A percentile compares a stretch with the other conserved stretches of the same genome.
phyloP scores from a whole-genome alignment of 83 land plant genomes.

The Thuja plicata region DNA sequence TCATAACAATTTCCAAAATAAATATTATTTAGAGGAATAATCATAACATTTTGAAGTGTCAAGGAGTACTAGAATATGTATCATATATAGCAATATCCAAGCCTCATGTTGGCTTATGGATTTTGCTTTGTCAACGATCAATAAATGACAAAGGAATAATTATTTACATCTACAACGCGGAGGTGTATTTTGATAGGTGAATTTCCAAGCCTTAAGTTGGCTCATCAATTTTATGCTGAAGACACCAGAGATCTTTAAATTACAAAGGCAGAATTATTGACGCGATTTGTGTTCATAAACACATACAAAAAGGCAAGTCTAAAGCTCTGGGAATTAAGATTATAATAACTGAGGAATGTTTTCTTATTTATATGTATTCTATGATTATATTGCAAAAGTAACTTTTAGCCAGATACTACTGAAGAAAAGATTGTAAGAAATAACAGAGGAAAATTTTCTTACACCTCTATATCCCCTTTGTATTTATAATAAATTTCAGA shows the following conservation, averaged over 20 bases:
- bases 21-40: neutral
- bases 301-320: neutral
- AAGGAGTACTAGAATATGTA: neutral
- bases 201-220: neutral
- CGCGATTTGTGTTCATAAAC: neutral
- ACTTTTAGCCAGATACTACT: neutral
- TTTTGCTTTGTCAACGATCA: neutral
- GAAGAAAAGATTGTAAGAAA: neutral
- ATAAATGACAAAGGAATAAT: neutral
- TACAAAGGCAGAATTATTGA: neutral
- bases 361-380: neutral
- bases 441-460: neutral
- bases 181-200: neutral
- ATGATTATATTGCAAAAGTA: neutral
- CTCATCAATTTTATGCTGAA: neutral
- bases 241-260: neutral
- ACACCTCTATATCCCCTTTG: neutral
- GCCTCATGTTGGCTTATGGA: neutral
- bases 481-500: too few relatives aligned
- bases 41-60: neutral
- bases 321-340: neutral
- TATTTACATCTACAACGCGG: neutral
- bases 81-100: neutral
- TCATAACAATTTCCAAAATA: neutral
- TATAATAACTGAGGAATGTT: neutral